These are phyloP conservation scores for Ampelocalamus luodianensis DNA, from an alignment of 176 grass and related monocot species.

Conservation along the genomic window DNA sequence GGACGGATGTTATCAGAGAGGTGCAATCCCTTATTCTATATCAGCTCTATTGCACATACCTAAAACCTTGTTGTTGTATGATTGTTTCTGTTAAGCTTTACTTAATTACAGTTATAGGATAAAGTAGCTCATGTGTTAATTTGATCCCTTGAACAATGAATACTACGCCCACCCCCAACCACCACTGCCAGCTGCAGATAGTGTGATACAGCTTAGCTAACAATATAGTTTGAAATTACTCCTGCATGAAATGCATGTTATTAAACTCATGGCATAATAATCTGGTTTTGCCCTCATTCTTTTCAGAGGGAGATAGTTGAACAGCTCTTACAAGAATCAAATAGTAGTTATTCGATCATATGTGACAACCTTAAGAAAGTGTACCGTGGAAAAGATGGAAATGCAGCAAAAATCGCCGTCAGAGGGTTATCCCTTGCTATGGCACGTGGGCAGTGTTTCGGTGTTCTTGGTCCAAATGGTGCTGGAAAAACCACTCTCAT, in stretches of 20 bases:
- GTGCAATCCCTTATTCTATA: conserved; percentile 22
- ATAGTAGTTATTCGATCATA: conserved; percentile 52
- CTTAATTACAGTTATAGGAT: background rate
- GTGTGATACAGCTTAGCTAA: background rate
- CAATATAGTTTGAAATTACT: background rate
- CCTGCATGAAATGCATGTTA: background rate
- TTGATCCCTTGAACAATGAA: background rate
- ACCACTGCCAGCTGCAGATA: background rate
- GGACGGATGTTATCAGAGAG: conserved; percentile 62
- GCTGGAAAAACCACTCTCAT: conserved; percentile 92
- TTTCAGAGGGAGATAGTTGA: conserved; percentile 73
- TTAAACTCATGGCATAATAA: background rate
- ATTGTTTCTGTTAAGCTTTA: background rate
- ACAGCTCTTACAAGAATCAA: conserved; percentile 52
- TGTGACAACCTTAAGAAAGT: conserved; percentile 76
- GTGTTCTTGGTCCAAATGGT: conserved; percentile 89
- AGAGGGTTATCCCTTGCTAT: conserved; percentile 66
- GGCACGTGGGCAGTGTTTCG: conserved; percentile 76
- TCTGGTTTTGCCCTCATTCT: background rate
- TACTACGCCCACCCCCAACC: background rate
- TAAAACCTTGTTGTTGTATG: background rate
- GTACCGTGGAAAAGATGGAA: conserved; percentile 71
- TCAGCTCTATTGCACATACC: background rate
- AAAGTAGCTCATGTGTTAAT: background rate
- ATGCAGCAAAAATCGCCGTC: conserved; percentile 67